Conservation (phyloP, 176 grass and related monocot genomes). For the Oryza longistaminata region DNA sequence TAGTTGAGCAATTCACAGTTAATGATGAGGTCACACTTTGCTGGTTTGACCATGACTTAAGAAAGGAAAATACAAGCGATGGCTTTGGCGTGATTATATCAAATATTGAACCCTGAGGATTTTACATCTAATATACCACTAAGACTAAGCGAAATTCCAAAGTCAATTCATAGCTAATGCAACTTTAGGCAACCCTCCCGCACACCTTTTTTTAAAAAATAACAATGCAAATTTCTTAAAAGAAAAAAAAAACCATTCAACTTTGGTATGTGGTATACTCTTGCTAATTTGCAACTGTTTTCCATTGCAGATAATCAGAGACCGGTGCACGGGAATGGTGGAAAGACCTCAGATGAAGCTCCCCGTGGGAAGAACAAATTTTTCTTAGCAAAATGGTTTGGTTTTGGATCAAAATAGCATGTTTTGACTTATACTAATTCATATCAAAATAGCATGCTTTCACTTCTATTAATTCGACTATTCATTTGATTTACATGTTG, state of each 20-base stretch:
- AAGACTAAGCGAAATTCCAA: neutral
- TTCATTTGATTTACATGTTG: neutral
- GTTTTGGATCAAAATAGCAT: slow-evolving; percentile 58
- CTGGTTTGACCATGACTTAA: slow-evolving; percentile 1
- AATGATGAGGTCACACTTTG: neutral
- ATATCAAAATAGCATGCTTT: slow-evolving; percentile 26
- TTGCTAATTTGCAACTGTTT: slow-evolving; percentile 31
- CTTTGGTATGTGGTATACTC: neutral
- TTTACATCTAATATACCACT: neutral
- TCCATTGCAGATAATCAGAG: slow-evolving; percentile 44
- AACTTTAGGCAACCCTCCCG: neutral
- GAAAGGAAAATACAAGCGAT: neutral
- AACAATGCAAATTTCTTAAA: neutral
- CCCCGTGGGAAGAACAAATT: slow-evolving; percentile 53
- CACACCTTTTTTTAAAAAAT: neutral
- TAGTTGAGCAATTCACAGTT: neutral
- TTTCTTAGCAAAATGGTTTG: slow-evolving; percentile 67
- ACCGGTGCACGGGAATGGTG: slow-evolving; percentile 3
- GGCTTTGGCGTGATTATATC: neutral
- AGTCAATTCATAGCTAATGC: neutral
- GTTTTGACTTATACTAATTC: neutral
- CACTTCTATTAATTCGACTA: neutral
- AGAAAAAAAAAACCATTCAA: neutral
- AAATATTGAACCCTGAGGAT: neutral
- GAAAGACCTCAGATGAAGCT: slow-evolving; percentile 49